Conservation (phyloP, 495 filamentous ascomycete species). For the Haplographium delicatum region DNA sequence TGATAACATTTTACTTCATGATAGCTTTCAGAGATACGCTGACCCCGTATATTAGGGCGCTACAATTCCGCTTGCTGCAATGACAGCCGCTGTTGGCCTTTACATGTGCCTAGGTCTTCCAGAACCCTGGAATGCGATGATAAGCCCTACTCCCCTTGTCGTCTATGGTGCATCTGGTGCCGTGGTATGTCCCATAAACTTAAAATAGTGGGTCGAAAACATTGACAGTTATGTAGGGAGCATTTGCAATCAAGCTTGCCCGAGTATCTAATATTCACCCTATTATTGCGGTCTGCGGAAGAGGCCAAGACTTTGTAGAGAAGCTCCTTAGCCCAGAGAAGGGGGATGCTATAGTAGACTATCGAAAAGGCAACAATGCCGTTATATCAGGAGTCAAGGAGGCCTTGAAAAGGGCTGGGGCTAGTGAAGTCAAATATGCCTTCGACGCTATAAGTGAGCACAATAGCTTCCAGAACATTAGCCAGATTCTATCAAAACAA, state of each 20-base stretch:
- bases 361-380: constrained; percentile 54
- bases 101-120: constrained; percentile 56
- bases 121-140: constrained; percentile 53
- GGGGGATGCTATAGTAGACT: constrained; percentile 70
- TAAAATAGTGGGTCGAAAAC: neutral
- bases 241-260: constrained; percentile 65
- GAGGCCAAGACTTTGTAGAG: constrained; percentile 52
- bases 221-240: constrained; percentile 31
- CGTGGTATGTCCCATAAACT: constrained; percentile 31
- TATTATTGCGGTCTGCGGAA: constrained; percentile 62
- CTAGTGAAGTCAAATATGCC: constrained; percentile 37
- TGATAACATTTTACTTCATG: neutral
- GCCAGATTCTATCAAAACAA: constrained; percentile 36
- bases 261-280: constrained; percentile 66
- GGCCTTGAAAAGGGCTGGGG: constrained; percentile 36
- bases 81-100: constrained; percentile 65
- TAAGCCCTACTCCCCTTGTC: constrained; percentile 44
- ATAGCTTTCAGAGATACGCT: neutral
- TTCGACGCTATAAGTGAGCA: constrained; percentile 58
- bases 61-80: constrained; percentile 65
- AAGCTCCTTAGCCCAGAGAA: constrained; percentile 54
- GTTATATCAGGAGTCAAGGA: constrained; percentile 46
- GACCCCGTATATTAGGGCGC: constrained; percentile 50
- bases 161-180: constrained; percentile 58
- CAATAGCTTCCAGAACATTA: constrained; percentile 39